Evolutionary conservation across 805 yeast genomes (phyloP).

Genomic region (Spathaspora sp.): DNA sequence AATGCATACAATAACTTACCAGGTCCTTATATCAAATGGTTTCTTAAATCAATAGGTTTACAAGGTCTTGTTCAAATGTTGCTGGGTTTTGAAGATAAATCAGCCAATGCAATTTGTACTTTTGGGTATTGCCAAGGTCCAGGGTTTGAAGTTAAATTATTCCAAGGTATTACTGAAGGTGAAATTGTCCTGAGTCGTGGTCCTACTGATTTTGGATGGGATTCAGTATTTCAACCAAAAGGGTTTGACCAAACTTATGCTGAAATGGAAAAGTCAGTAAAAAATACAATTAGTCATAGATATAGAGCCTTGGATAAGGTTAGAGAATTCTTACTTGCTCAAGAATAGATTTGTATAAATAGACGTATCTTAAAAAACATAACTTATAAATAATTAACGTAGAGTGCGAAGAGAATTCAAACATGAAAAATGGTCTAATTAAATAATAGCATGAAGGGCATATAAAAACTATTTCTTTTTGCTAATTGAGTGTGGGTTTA

Average conservation of each 20-base stretch:
- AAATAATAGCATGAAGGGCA: background rate
- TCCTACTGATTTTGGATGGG: conserved; percentile 89
- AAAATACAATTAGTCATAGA: conserved; percentile 85
- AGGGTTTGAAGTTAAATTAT: conserved; percentile 64
- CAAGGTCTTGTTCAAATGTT: conserved; percentile 76
- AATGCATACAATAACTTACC: conserved; percentile 78
- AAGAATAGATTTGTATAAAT: background rate
- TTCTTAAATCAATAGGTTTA: conserved; percentile 69
- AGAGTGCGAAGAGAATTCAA: background rate
- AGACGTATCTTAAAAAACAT: background rate
- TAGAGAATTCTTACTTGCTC: conserved; percentile 45
- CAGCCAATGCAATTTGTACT: conserved; percentile 87
- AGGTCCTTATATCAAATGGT: conserved; percentile 96
- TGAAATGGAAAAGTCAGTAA: conserved; percentile 73
- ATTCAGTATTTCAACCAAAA: conserved; percentile 80
- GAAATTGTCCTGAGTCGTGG: conserved; percentile 75
- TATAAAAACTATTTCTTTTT: background rate
- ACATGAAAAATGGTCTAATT: background rate
- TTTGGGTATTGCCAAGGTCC: conserved; percentile 89
- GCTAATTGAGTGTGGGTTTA: background rate
- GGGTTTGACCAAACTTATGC: conserved; percentile 75
- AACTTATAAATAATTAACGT: background rate
- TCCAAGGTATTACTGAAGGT: conserved; percentile 85
- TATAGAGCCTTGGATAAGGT: conserved; percentile 77
- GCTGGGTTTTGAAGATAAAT: conserved; percentile 74